Evolutionary conservation across 148 eudicot genomes (phyloP), one percentile per base, ranked within the genome.

Genomic region (Rhododendron kiyosumense): DNA sequence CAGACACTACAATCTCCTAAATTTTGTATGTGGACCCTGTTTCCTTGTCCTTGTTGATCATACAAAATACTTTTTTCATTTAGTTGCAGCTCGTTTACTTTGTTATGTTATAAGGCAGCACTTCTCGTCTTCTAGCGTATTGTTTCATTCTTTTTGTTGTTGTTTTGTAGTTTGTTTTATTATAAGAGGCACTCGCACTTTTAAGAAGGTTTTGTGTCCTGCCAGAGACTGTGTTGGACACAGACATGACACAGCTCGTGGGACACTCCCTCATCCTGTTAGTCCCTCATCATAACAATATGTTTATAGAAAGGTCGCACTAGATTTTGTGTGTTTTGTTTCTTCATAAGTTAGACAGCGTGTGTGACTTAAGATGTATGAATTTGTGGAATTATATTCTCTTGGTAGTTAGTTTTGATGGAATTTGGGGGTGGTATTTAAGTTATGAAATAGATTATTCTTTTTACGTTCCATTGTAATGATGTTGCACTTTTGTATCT

Each of bases 1-100:
- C 90, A 88, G 96, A 85, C 98, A 96, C 89, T 83, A 84, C 73
- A 89, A 95, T 90, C 94, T 96, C 86, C 92, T 96, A n/a, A 92
- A 96, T 86, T 85, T 87, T 87, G 99, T 96, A 92, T 86, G 98
- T 86, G 61, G 79, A 22, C 74, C 26, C 48, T 80, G 43, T 61
- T 84, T 75, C 74, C 69, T 69, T 30, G 51, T 54, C 5, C 24
- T 77, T 75, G 69, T 84, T n/a, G 45, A 32, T 51, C 48, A 82
- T 30, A 0, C 3, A 14, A 22, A 51, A 10, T 14, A 49, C 14
- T 48, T 26, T 32, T 76, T 1, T 78, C 32, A 34, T 32, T 28
- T 52, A 48, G 74, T 41, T 45, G 73, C 78, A 46, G 63, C 41
- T 59, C 63, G 83, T 76, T 82, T 12, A 32, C 32, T 63, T 83